Base-by-base conservation (phyloP, 805 yeast genomes). In the Groenewaldozyma salmanticensis region DNA sequence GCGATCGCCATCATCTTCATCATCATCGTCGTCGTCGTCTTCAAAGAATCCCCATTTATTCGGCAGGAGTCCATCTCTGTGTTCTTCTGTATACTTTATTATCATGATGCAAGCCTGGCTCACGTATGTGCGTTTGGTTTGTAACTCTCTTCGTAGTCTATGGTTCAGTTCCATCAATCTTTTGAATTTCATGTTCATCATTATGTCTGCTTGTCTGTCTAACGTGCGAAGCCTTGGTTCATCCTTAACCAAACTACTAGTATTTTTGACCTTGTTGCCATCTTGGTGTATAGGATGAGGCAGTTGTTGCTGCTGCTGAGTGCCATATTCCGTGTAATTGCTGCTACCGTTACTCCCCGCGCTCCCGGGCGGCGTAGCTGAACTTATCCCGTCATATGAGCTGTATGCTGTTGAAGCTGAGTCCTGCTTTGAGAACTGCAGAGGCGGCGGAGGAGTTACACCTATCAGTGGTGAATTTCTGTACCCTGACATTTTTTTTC, bases 241-340 rank as follows among this genome's bases (percentile, higher is more conserved):
- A 24, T 24, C 7, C 29, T 24, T 24, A 24, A 24, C 29, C 29
- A 38, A 81, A 81, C 56, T 81, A 85, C 60, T 83, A 82, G 47
- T 72, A 70, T 66, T 82, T 85, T 66, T 84, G n/a, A n/a, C n/a
- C n/a, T n/a, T n/a, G n/a, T n/a, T n/a, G n/a, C n/a, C n/a, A n/a
- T n/a, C n/a, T n/a, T n/a, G n/a, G n/a, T n/a, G n/a, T n/a, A n/a
- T n/a, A n/a, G n/a, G n/a, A n/a, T n/a, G n/a, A n/a, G n/a, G n/a
- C n/a, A n/a, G n/a, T n/a, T n/a, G n/a, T n/a, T n/a, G n/a, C n/a
- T n/a, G n/a, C n/a, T n/a, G n/a, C n/a, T n/a, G n/a, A n/a, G n/a
- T n/a, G n/a, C n/a, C n/a, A n/a, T n/a, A n/a, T n/a, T n/a, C n/a
- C n/a, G n/a, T n/a, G n/a, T n/a, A n/a, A n/a, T n/a, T n/a, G n/a